Base-by-base conservation (phyloP, 2,329 filamentous ascomycete species). In the Xylaria sp. region DNA sequence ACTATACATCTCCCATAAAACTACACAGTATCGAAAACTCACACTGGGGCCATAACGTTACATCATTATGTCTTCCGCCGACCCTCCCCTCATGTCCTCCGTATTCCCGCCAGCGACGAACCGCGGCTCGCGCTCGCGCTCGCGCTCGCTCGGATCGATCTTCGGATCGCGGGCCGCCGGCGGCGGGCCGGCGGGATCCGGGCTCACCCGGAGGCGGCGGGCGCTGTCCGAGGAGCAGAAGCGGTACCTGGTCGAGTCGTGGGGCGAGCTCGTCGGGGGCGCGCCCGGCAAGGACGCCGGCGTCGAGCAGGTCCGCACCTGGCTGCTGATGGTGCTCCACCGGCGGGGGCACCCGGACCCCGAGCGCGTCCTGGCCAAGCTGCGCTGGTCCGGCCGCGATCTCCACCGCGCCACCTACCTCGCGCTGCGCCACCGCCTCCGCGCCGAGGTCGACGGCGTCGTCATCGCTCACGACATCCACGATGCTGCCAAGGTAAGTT, bases 391-490 rank as follows among this genome's bases (percentile, higher is more conserved):
- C 47, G 63, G 63, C 16, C 50, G 55, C n/a, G 59, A 65, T 40
- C 54, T 66, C 17, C 64, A 63, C 44, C 61, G 54, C 16, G 52
- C 48, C 47, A 61, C 44, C 26, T 63, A 63, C 43, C 41, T 64
- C 7, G 50, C 48, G n/a, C 53, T 60, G 13, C 55, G 62, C 37
- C 46, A 60, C 18, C 60, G 60, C 9, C 59, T 67, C n/a, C 57
- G 62, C 4, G 16, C 50, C 16, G 63, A 67, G 41, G 56, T 61
- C 2, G 59, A 63, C 20, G 59, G 61, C 2, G 52, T 54, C 13
- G 44, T 58, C 43, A 62, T 66, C 21, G 63, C 63, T 11, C 59
- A 62, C 26, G 65, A 67, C 20, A 60, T 67, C 22, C 57, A 53
- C 21, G 63, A 67, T 39, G 62, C 65, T 44, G 46, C 57, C 29